A percentile compares a stretch with the other conserved stretches of the same genome.
phyloP scores from a whole-genome alignment of 2,329 filamentous ascomycete genomes.

The Hansfordia pulvinata region DNA sequence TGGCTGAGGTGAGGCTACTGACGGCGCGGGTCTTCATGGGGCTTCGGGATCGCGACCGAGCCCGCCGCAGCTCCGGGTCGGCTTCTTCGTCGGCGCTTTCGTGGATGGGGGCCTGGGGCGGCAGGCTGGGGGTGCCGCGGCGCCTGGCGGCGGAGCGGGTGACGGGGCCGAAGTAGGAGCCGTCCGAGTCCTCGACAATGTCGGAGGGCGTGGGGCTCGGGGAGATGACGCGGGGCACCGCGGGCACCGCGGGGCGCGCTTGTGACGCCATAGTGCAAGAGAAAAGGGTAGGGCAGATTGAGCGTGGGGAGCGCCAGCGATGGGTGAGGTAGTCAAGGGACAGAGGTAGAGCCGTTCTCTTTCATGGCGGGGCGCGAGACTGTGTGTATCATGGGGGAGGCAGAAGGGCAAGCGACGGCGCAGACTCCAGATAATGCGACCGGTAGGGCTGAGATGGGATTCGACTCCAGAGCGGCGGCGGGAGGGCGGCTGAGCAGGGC shows the following conservation, averaged over 20 bases:
- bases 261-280: conserved; percentile 44
- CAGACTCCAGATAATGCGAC: too few relatives aligned
- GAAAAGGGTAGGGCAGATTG: too few relatives aligned
- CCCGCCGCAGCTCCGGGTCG: conserved; percentile 40
- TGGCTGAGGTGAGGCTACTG: conserved; percentile 36
- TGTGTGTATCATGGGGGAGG: too few relatives aligned
- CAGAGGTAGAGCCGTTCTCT: too few relatives aligned
- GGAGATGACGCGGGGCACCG: conserved; percentile 77
- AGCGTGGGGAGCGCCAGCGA: too few relatives aligned
- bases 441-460: too few relatives aligned
- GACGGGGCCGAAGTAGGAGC: conserved; percentile 56
- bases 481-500: too few relatives aligned
- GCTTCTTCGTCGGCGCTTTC: conserved; percentile 41
- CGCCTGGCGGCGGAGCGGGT: conserved; percentile 62
- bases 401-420: too few relatives aligned
- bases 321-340: too few relatives aligned
- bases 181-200: conserved; percentile 32
- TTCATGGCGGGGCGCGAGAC: too few relatives aligned
- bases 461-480: too few relatives aligned
- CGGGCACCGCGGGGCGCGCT: conserved; percentile 46
- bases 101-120: conserved; percentile 43
- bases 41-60: conserved; percentile 60
- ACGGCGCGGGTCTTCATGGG: conserved; percentile 41
- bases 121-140: conserved; percentile 26
- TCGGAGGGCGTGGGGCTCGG: conserved; percentile 68